Evolutionary conservation across 1,284 basidiomycete species (phyloP).

Genomic region (Papiliotrema flavescens): DNA sequence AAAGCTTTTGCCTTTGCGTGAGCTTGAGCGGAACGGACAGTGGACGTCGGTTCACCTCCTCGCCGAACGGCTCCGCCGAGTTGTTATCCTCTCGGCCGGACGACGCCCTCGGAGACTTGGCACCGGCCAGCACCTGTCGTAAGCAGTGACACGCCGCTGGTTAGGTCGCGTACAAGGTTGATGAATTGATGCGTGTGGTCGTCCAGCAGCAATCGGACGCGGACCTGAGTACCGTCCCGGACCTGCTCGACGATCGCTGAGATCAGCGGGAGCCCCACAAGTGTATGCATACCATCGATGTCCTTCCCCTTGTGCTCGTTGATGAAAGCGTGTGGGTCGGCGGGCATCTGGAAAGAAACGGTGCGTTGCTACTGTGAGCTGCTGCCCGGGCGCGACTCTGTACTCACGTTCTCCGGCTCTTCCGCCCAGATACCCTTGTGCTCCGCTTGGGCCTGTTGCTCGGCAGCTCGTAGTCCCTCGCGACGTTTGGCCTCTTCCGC

Average conservation of each 20-base stretch:
- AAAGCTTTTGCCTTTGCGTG: slow-evolving; percentile 79
- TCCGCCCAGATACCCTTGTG: slow-evolving; percentile 80
- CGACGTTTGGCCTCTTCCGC: slow-evolving; percentile 73
- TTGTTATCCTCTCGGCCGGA: slow-evolving; percentile 64
- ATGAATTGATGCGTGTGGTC: slow-evolving; percentile 67
- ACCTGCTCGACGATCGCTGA: slow-evolving; percentile 86
- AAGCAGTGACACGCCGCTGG: background rate
- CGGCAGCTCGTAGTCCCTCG: slow-evolving; percentile 56
- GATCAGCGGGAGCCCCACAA: slow-evolving; percentile 41
- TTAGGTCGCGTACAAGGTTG: slow-evolving; percentile 35
- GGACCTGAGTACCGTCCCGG: slow-evolving; percentile 85
- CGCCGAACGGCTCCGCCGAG: slow-evolving; percentile 70
- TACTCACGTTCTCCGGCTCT: slow-evolving; percentile 60
- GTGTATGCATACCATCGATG: slow-evolving; percentile 66
- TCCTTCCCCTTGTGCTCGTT: slow-evolving; percentile 84
- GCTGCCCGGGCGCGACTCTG: background rate
- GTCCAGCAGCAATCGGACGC: slow-evolving; percentile 81
- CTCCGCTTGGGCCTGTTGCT: slow-evolving; percentile 71
- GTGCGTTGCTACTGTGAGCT: slow-evolving; percentile 58
- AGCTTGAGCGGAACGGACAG: slow-evolving; percentile 5
- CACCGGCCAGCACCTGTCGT: slow-evolving; percentile 65
- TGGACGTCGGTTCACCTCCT: slow-evolving; percentile 80
- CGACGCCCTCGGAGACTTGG: slow-evolving; percentile 67
- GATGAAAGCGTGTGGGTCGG: slow-evolving; percentile 83
- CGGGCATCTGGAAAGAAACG: slow-evolving; percentile 83